Evolutionary conservation across 2,329 filamentous ascomycete genomes (phyloP).

Genomic region (Neodidymelliopsis sp.): DNA sequence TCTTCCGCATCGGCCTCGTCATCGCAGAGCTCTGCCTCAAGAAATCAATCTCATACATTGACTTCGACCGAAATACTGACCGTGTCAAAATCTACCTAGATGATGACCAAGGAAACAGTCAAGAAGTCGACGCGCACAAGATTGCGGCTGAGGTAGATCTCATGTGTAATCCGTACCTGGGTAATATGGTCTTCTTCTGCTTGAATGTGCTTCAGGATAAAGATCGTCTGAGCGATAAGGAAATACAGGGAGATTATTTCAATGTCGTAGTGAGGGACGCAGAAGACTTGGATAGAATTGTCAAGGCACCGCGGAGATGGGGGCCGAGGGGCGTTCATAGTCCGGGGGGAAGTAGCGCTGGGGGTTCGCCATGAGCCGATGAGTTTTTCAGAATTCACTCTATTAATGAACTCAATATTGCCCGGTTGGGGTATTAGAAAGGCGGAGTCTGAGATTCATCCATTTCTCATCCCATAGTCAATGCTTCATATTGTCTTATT

Average conservation of each 20-base stretch:
- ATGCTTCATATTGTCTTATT: too few relatives aligned
- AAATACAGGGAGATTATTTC: conserved; percentile 21
- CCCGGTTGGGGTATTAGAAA: too few relatives aligned
- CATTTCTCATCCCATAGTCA: too few relatives aligned
- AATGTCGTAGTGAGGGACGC: conserved; percentile 29
- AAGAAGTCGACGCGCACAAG: conserved; percentile 26
- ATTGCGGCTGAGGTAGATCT: conserved; percentile 34
- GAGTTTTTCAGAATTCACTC: too few relatives aligned
- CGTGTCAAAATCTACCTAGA: conserved; percentile 24
- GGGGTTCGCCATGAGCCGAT: too few relatives aligned
- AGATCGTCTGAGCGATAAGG: background rate
- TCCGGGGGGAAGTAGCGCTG: background rate
- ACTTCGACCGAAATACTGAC: conserved; percentile 17
- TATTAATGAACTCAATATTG: too few relatives aligned
- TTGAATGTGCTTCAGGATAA: conserved; percentile 24
- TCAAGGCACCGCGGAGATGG: conserved; percentile 18
- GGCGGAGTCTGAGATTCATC: too few relatives aligned
- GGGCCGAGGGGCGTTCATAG: background rate
- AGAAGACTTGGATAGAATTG: conserved; percentile 28
- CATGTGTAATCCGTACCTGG: conserved; percentile 27
- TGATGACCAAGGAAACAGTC: conserved; percentile 23
- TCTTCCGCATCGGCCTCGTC: conserved; percentile 39
- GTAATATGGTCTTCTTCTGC: conserved; percentile 32
- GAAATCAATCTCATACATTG: conserved; percentile 24
- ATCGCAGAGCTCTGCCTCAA: conserved; percentile 35